Evolutionary conservation across 768 basidiomycete genomes (phyloP).

Genomic region (Lanmaoa rubissima): DNA sequence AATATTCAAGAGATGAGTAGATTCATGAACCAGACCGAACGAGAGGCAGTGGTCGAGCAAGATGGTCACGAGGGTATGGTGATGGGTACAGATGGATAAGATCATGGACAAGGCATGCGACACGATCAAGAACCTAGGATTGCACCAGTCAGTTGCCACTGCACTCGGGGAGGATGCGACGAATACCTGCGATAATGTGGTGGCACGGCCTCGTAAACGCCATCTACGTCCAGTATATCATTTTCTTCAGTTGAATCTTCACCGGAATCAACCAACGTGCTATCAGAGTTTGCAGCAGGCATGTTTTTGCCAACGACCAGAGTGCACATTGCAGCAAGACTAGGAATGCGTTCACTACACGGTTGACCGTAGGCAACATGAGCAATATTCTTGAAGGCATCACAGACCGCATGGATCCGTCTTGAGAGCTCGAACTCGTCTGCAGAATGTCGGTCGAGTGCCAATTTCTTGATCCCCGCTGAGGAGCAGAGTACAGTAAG

Average conservation of each 20-base stretch:
- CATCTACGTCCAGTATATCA: conserved; percentile 30
- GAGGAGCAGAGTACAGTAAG: conserved; percentile 41
- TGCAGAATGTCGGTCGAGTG: conserved; percentile 33
- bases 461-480: conserved; percentile 33
- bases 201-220: conserved; percentile 53
- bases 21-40: conserved; percentile 43
- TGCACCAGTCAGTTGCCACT: conserved; percentile 2
- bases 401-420: conserved; percentile 52
- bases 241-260: conserved; percentile 26
- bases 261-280: conserved; percentile 15
- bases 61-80: conserved; percentile 47
- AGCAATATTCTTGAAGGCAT: conserved; percentile 52
- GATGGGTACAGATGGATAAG: conserved; percentile 42
- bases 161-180: conserved; percentile 7
- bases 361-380: conserved; percentile 33
- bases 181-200: conserved; percentile 49
- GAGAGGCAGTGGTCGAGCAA: conserved; percentile 52
- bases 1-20: conserved; percentile 40
- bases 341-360: conserved; percentile 26
- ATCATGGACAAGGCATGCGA: conserved; percentile 53
- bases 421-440: conserved; percentile 44
- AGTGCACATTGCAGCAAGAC: conserved; percentile 48
- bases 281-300: conserved; percentile 23
- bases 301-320: conserved; percentile 47
- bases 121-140: conserved; percentile 44